Conservation (phyloP, 495 filamentous ascomycete genomes). For the Annulohypoxylon bovei region DNA sequence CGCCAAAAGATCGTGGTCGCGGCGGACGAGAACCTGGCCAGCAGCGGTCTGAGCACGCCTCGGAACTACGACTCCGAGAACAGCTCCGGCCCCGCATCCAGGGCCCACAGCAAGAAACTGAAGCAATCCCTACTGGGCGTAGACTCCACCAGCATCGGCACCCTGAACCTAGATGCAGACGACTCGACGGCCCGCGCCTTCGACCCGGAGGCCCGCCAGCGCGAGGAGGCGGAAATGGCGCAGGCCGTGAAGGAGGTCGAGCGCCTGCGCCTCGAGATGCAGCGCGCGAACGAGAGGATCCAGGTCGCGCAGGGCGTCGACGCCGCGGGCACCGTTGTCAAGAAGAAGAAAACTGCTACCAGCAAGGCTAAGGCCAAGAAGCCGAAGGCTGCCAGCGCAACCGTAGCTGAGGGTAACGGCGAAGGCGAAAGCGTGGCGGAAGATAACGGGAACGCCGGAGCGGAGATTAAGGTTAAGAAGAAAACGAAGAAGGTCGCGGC, state of each 20-base stretch:
- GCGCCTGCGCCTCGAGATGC: constrained; percentile 86
- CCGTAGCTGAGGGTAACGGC: constrained; percentile 23
- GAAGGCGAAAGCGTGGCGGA: constrained; percentile 16
- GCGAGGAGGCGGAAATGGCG: constrained; percentile 83
- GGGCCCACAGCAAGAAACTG: constrained; percentile 51
- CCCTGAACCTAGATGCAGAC: constrained; percentile 67
- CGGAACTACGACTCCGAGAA: constrained; percentile 59
- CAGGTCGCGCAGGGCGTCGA: constrained; percentile 73
- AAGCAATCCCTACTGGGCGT: constrained; percentile 74
- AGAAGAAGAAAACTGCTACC: constrained; percentile 68
- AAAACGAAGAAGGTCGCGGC: constrained; percentile 62
- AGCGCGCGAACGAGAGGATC: constrained; percentile 84
- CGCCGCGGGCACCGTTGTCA: constrained; percentile 77
- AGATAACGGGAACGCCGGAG: constrained; percentile 25
- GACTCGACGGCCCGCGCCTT: constrained; percentile 50
- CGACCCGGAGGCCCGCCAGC: constrained; percentile 63
- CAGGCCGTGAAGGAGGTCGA: constrained; percentile 89
- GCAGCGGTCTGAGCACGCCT: constrained; percentile 53
- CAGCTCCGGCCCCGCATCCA: constrained; percentile 49
- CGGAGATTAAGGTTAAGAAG: constrained; percentile 40
- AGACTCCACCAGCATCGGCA: constrained; percentile 80
- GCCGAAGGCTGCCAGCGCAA: constrained; percentile 52
- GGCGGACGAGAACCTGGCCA: constrained; percentile 66
- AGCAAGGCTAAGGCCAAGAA: constrained; percentile 27
- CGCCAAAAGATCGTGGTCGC: constrained; percentile 67